Percentiles rank a stretch among this genome's conserved stretches.
phyloP scores from a whole-genome alignment of 1,139 yeast genomes.

The Citeromyces siamensis region DNA sequence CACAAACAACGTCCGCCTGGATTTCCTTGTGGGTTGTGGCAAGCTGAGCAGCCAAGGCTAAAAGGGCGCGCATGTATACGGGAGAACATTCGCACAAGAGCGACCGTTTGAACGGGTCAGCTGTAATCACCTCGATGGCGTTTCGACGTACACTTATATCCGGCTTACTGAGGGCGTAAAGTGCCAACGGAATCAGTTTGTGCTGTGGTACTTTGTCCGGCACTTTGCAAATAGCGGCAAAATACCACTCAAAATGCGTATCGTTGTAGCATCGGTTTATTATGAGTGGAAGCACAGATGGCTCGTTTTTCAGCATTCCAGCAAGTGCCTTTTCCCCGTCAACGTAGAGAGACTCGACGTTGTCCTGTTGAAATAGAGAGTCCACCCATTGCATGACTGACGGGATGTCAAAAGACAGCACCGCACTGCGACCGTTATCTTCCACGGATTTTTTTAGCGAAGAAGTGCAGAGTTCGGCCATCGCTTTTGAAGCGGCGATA shows the following conservation, averaged over 20 bases:
- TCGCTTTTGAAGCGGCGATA: conserved; percentile 24
- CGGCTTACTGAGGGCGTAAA: not conserved
- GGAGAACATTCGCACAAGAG: conserved; percentile 19
- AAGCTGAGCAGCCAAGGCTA: conserved; percentile 52
- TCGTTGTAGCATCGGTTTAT: conserved; percentile 55
- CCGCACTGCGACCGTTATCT: conserved; percentile 28
- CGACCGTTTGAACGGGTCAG: not conserved
- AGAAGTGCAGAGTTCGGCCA: conserved; percentile 72
- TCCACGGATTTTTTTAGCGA: conserved; percentile 39
- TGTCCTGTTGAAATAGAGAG: conserved; percentile 31
- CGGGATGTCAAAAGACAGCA: conserved; percentile 58
- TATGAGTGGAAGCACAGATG: conserved; percentile 32
- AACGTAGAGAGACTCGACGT: not conserved
- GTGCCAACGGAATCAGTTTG: not conserved
- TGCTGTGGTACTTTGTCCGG: not conserved
- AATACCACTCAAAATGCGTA: conserved; percentile 49
- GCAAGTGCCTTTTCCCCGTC: conserved; percentile 60
- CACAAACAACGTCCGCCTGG: conserved; percentile 53
- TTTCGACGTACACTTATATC: not conserved
- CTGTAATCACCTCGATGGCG: not conserved
- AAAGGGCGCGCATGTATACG: conserved; percentile 62
- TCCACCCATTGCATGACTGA: conserved; percentile 72
- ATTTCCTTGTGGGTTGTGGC: conserved; percentile 47
- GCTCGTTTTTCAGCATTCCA: conserved; percentile 1
- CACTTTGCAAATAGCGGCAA: conserved; percentile 32